Conservation (phyloP, 495 filamentous ascomycete species). For the Viridothelium virens region DNA sequence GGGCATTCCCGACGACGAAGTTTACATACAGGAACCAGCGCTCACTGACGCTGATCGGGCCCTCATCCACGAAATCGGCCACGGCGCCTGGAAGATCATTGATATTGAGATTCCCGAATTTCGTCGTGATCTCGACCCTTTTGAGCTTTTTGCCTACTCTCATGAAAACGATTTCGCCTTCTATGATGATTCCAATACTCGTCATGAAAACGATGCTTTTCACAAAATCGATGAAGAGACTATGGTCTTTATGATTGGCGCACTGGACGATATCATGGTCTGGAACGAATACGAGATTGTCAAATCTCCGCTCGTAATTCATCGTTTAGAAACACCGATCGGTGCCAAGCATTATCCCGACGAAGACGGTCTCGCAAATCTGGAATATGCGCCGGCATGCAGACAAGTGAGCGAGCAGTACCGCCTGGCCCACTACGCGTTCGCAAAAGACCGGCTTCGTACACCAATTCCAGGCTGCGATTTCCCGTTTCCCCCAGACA, state of each 20-base stretch:
- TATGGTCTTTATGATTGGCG: conserved; percentile 11
- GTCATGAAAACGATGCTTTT: conserved; percentile 8
- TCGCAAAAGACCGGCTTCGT: conserved; percentile 8
- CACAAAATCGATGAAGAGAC: conserved; percentile 11
- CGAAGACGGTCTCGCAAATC: conserved; percentile 11
- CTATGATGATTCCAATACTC: conserved; percentile 4
- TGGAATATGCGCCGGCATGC: conserved; percentile 3
- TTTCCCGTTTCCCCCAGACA: conserved; percentile 9
- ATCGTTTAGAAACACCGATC: conserved; percentile 10
- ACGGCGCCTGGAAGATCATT: conserved; percentile 7
- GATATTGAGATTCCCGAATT: conserved; percentile 7
- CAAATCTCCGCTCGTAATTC: conserved; percentile 8
- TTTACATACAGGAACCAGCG: conserved; percentile 12
- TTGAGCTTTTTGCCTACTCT: conserved; percentile 11
- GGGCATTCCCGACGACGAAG: neutral
- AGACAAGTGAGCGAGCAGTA: conserved; percentile 11
- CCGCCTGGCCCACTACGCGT: conserved; percentile 5
- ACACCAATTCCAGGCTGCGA: conserved; percentile 7
- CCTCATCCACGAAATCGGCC: conserved; percentile 12
- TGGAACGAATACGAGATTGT: conserved; percentile 9
- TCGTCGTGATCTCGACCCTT: conserved; percentile 9
- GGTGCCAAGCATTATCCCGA: conserved; percentile 11
- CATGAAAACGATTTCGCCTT: neutral
- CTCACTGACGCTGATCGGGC: conserved; percentile 12
- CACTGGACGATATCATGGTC: conserved; percentile 12